Base-by-base conservation (phyloP, 2,329 filamentous ascomycete species). In the Neodidymelliopsis sp. region DNA sequence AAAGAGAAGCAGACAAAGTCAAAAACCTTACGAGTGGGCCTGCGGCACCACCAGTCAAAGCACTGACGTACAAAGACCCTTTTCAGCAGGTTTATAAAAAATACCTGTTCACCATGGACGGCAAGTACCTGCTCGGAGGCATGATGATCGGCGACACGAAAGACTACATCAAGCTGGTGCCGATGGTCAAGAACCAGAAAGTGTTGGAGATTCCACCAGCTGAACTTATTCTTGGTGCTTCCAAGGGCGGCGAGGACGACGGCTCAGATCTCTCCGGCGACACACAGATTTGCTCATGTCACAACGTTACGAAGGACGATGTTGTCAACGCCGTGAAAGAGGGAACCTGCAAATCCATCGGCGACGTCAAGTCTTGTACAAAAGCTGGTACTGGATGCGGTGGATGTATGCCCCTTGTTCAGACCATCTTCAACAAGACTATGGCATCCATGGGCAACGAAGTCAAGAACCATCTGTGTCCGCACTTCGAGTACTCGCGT, bases 141-240 rank as follows among this genome's bases (percentile, higher is more conserved):
- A 96, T 96, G 90, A 96, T 96, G 90, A 94, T 96, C 53, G 92
- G 91, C 28, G 91, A 96, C 65, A 95, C 90, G 0, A 88, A 84
- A 55, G 91, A 96, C 75, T 96, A 96, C 66, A 83, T 95, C 74
- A 96, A 93, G 71, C 76, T 96, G 16, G 89, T 95, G 1, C 88
- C 90, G 1, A 85, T 96, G 79, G 90, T 94, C 44, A 95, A 92
- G 76, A 86, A 84, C 57, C 88, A 91, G 67, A 95, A 92, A 69
- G 78, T 81, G 54, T 80, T 96, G 1, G 89, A 95, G 11, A 77
- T 90, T 0, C 84, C 90, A 0, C 91, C 91, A 0, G 85, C 87
- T 37, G 85, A 96, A 69, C 85, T 96, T 46, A 96, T 96, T 55
- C 77, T 96, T 2, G 91, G 91, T 1, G 84, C 86, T 0, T 84